Conservation (phyloP, 75 land plant species). For the Isoetes taiwanensis region DNA sequence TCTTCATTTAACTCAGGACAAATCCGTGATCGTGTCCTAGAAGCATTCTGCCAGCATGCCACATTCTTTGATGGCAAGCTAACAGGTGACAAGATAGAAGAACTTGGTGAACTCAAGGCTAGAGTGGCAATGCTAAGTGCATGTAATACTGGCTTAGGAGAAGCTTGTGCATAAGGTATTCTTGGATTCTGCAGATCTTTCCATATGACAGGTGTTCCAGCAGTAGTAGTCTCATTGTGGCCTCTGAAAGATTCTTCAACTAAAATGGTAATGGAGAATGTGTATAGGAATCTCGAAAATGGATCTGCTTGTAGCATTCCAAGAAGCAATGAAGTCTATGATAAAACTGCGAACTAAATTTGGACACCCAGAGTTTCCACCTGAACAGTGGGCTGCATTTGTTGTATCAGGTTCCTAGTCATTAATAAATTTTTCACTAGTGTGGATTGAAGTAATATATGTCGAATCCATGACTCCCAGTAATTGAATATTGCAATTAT, state of each 20-base stretch:
- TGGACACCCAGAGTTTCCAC: too few relatives aligned
- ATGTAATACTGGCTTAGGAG: conserved; percentile 12
- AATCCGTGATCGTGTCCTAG: too few relatives aligned
- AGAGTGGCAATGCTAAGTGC: conserved; percentile 11
- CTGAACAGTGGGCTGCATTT: too few relatives aligned
- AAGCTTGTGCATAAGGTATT: conserved; percentile 7
- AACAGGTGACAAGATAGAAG: too few relatives aligned
- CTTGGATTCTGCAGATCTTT: conserved; percentile 8
- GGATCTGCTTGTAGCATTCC: conserved; percentile 1
- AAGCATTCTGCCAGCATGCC: too few relatives aligned
- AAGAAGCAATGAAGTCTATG: conserved; percentile 8
- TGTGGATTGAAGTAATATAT: too few relatives aligned
- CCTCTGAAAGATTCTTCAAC: background rate
- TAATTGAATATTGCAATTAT: too few relatives aligned
- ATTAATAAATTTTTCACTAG: too few relatives aligned
- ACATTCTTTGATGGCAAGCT: too few relatives aligned
- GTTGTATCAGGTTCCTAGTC: too few relatives aligned
- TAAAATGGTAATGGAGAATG: background rate
- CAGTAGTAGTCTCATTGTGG: conserved; percentile 9
- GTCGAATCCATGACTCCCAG: too few relatives aligned
- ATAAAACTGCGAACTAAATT: background rate
- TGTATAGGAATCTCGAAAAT: background rate
- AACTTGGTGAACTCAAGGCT: conserved; percentile 3
- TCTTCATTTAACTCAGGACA: too few relatives aligned
- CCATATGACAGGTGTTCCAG: conserved; percentile 3